Conservation (phyloP, 208 protist genomes). For the Trypanosoma grayi region DNA sequence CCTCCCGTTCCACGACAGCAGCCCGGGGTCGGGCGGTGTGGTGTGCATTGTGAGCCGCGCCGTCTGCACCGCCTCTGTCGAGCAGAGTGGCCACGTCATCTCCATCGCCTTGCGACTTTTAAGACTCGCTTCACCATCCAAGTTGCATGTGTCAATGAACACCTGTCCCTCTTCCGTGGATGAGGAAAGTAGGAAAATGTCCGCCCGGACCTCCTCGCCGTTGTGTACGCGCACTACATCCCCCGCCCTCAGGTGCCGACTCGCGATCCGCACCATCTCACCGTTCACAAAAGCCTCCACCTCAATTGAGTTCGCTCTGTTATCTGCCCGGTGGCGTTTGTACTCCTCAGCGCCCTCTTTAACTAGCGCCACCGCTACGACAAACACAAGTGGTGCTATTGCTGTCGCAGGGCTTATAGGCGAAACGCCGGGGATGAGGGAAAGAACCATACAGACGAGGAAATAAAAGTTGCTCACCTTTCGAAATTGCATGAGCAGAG, state of each 20-base stretch:
- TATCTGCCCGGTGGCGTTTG: constrained; percentile 73
- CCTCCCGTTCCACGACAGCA: constrained; percentile 77
- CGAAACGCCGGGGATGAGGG: constrained; percentile 88
- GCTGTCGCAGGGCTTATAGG: constrained; percentile 90
- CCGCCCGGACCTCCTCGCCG: constrained; percentile 84
- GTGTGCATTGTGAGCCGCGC: constrained; percentile 49
- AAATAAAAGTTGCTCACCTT: constrained; percentile 96
- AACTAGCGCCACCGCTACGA: constrained; percentile 83
- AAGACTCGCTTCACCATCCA: constrained; percentile 90
- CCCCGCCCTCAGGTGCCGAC: constrained; percentile 68
- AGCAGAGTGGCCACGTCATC: constrained; percentile 50
- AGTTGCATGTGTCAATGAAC: constrained; percentile 92
- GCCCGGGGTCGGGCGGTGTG: constrained; percentile 52
- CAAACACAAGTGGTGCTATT: constrained; percentile 87
- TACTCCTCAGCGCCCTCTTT: constrained; percentile 93
- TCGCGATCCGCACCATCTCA: constrained; percentile 42
- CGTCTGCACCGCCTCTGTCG: constrained; percentile 27
- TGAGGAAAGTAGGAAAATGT: constrained; percentile 81
- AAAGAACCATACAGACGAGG: constrained; percentile 90
- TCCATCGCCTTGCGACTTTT: constrained; percentile 80
- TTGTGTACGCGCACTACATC: constrained; percentile 77
- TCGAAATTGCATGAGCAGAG: constrained; percentile 91
- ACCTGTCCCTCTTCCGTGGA: constrained; percentile 74
- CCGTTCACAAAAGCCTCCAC: constrained; percentile 57
- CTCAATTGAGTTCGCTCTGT: constrained; percentile 64